Conservation (phyloP, 2,329 filamentous ascomycete species). For the Ceratocystis lukuohia region DNA sequence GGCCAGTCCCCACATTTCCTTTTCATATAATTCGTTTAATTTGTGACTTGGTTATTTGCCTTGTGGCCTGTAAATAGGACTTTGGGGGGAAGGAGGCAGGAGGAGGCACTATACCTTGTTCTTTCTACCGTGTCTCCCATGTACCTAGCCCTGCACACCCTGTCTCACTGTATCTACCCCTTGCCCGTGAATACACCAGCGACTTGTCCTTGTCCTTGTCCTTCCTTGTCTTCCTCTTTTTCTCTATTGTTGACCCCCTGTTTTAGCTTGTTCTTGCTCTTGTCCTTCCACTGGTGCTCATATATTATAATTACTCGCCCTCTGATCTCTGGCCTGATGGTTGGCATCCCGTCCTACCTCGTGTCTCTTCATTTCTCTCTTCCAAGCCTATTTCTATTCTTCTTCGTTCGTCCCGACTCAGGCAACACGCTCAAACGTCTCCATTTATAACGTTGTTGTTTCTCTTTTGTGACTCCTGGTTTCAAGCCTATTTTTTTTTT, state of each 20-base stretch:
- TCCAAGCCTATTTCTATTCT: background rate
- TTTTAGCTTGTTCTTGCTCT: background rate
- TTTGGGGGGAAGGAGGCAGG: too few species aligned
- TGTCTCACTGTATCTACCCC: background rate
- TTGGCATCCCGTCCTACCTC: background rate
- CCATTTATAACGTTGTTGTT: slow-evolving; percentile 12
- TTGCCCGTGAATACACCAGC: background rate
- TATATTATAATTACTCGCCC: background rate
- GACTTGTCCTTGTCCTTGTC: background rate
- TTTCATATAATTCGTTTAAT: background rate
- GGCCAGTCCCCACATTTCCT: background rate
- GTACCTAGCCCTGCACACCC: background rate
- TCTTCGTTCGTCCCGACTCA: background rate
- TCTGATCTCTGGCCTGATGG: background rate
- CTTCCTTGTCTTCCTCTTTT: background rate
- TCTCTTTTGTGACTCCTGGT: slow-evolving; percentile 14
- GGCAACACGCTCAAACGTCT: background rate
- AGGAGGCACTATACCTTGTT: background rate
- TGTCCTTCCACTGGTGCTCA: background rate
- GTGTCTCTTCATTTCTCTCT: background rate
- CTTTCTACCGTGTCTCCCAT: background rate
- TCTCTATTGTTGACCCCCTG: background rate
- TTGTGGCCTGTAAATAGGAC: background rate
- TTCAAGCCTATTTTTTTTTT: slow-evolving; percentile 11
- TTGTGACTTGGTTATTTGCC: background rate